These are phyloP conservation scores for Pythium chondricola DNA, from an alignment of 352 stramenopile species.

Conservation along the genomic window DNA sequence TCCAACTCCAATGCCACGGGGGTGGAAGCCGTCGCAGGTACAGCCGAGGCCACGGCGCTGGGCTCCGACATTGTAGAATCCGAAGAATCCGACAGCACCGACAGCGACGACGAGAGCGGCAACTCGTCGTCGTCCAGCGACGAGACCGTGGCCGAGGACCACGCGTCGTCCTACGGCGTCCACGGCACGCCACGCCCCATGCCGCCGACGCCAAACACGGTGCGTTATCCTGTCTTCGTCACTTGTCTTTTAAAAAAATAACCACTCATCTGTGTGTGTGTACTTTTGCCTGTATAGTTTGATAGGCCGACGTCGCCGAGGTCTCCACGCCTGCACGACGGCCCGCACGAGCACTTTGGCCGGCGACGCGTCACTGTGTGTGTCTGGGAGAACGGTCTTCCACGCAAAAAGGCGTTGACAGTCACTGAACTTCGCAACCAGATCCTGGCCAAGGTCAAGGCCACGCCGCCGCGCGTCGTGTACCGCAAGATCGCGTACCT, in stretches of 20 bases:
- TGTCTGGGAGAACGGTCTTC: slow-evolving; percentile 64
- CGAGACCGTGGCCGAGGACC: slow-evolving; percentile 33
- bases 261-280: slow-evolving; percentile 9
- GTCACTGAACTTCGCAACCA: slow-evolving; percentile 76
- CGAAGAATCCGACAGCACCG: slow-evolving; percentile 69
- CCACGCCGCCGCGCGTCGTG: slow-evolving; percentile 47
- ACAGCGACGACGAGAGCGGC: slow-evolving; percentile 72
- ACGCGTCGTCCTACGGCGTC: slow-evolving; percentile 2
- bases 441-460: slow-evolving; percentile 79
- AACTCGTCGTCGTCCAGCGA: slow-evolving; percentile 74
- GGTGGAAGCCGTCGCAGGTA: slow-evolving; percentile 6
- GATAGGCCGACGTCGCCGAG: slow-evolving; percentile 8
- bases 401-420: slow-evolving; percentile 71
- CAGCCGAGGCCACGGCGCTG: slow-evolving; percentile 29
- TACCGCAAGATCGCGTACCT: slow-evolving; percentile 69
- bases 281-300: slow-evolving; percentile 14
- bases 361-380: slow-evolving; percentile 68
- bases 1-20: no score
- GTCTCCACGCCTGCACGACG: slow-evolving; percentile 9
- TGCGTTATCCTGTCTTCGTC: not conserved
- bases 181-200: slow-evolving; percentile 11
- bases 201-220: slow-evolving; percentile 9
- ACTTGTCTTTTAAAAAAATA: not conserved
- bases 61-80: slow-evolving; percentile 59
- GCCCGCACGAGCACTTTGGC: slow-evolving; percentile 27